Conservation (phyloP, 2,329 filamentous ascomycete species). For the Phialophora verrucosa region DNA sequence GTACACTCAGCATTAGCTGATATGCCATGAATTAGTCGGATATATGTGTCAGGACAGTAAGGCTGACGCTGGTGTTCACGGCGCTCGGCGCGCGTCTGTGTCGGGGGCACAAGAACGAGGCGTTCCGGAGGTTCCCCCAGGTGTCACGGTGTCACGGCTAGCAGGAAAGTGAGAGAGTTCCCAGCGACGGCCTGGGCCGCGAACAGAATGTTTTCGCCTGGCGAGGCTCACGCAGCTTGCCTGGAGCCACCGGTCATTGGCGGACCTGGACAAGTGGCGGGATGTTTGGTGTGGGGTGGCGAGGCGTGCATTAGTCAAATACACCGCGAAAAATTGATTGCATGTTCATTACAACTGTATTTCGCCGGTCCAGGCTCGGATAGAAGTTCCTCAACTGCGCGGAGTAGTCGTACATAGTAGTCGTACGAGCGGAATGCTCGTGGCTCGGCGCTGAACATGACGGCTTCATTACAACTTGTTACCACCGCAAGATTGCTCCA, state of each 20-base stretch:
- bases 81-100: not conserved
- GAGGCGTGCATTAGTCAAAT: not conserved
- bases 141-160: too few relatives aligned
- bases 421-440: too few relatives aligned
- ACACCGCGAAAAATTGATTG: not conserved
- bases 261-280: not conserved
- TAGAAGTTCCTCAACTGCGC: too few relatives aligned
- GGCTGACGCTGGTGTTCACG: constrained; percentile 2
- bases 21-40: constrained; percentile 5
- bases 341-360: not conserved
- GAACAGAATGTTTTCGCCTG: too few relatives aligned
- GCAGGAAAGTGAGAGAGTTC: too few relatives aligned
- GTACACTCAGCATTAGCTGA: constrained; percentile 18
- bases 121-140: too few relatives aligned
- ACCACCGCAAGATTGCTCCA: not conserved
- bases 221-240: too few relatives aligned
- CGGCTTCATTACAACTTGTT: constrained; percentile 2
- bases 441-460: not conserved
- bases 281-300: not conserved
- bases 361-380: not conserved
- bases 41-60: constrained; percentile 8
- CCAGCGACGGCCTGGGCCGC: too few relatives aligned
- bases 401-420: too few relatives aligned
- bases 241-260: too few relatives aligned
- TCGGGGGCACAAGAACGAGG: not conserved